Evolutionary conservation across 805 yeast species (phyloP), one percentile per base, ranked within the genome.

Genomic region (Saccharomycopsis sp.): DNA sequence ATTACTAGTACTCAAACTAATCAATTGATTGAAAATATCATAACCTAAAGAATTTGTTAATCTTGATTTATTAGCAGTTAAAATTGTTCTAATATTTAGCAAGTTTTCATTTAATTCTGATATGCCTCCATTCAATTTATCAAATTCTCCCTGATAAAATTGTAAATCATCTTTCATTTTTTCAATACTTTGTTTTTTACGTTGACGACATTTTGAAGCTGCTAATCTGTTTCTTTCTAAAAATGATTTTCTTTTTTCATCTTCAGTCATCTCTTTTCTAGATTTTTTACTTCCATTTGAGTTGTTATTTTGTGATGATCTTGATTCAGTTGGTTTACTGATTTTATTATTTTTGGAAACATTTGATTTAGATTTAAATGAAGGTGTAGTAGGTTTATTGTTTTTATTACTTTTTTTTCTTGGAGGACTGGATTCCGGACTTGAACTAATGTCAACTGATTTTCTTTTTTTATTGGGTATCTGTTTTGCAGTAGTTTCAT

Each of bases 141-240:
- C 72, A 58, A 83, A 86, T 46, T 87, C 88, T 9, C 67, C 58
- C 14, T 82, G 69, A 55, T 77, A 85, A 51, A 72, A 77, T 33
- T 75, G 69, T 39, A 86, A 67, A 55, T 87, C 94, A 35, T 69
- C 74, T 56, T 87, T 94, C 74, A 92, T 79, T 50, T 79, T 81
- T 43, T 74, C 77, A 26, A 87, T 72, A 67, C 81, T 79, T 56
- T 84, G 86, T 64, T 92, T 92, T 67, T 92, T 92, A 42, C 96
- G 73, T 60, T 84, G 94, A 45, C 98, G 74, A 65, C 97, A 92
- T 56, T 87, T 88, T 19, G 92, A 76, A 0, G 98, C 98, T 0
- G 98, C 98, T 8, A 92, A 75, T 43, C 98, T 70, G 59, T 92
- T 92, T 48, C 97, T 69, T 56, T 92, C 98, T 49, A 92, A 60